phyloP scores from a whole-genome alignment of 2,329 filamentous ascomycete genomes.

The Dothidotthia symphoricarpi region DNA sequence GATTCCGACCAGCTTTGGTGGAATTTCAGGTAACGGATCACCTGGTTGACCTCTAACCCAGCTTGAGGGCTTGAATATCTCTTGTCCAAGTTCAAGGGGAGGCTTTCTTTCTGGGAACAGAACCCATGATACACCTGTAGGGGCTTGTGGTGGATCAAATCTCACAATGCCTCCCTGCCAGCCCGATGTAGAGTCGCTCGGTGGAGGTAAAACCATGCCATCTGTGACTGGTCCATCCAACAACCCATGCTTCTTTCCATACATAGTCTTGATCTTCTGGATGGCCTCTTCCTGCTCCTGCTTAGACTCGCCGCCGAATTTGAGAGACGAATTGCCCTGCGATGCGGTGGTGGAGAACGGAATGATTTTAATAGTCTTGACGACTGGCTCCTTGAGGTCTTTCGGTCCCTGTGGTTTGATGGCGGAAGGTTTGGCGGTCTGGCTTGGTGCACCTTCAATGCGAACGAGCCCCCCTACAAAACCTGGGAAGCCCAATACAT shows the following conservation, averaged over 20 bases:
- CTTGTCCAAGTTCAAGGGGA: constrained; percentile 71
- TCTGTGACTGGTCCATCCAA: constrained; percentile 85
- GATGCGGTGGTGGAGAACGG: constrained; percentile 66
- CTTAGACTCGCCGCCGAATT: constrained; percentile 84
- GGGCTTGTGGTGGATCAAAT: constrained; percentile 61
- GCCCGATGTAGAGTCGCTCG: constrained; percentile 53
- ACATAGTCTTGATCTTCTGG: constrained; percentile 69
- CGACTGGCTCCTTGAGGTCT: constrained; percentile 45
- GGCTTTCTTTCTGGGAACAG: constrained; percentile 73
- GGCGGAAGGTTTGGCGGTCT: constrained; percentile 62
- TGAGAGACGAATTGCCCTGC: constrained; percentile 65
- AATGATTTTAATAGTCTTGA: constrained; percentile 72
- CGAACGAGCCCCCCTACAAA: constrained; percentile 85
- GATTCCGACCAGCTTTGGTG: constrained; percentile 75
- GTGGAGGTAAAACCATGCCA: constrained; percentile 70
- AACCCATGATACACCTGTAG: constrained; percentile 60
- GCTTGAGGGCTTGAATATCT: constrained; percentile 65
- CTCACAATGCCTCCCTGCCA: constrained; percentile 85
- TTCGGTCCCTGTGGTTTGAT: constrained; percentile 39
- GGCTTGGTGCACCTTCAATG: constrained; percentile 75
- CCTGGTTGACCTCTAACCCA: constrained; percentile 51
- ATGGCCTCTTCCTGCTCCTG: constrained; percentile 75
- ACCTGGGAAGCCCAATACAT: constrained; percentile 66
- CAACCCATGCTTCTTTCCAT: constrained; percentile 63
- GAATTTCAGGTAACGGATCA: constrained; percentile 54